Percentiles rank a stretch among this genome's conserved stretches.
Evolutionary conservation across 2,329 filamentous ascomycete genomes (phyloP).

Genomic region (Madurella fahalii): DNA sequence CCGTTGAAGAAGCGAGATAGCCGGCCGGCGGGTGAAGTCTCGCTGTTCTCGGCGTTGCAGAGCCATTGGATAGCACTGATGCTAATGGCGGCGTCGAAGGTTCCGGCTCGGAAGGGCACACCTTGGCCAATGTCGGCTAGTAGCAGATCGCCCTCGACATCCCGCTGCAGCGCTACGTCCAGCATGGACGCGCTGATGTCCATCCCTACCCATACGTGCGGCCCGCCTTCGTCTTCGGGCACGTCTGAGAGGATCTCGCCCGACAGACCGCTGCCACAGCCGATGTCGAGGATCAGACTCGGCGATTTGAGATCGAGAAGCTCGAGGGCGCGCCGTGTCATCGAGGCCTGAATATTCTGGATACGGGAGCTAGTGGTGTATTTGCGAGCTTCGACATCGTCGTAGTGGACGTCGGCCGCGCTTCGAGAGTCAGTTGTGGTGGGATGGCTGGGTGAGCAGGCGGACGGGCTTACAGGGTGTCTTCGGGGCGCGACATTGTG

Average conservation of each 20-base stretch:
- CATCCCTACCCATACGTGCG: conserved; percentile 96
- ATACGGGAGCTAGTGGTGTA: conserved; percentile 97
- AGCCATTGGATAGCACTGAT: conserved; percentile 98
- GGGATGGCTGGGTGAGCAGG: conserved; percentile 12
- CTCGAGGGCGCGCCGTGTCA: conserved; percentile 90
- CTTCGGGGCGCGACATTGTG: conserved; percentile 94
- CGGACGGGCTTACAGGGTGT: conserved; percentile 65
- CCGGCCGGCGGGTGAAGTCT: conserved; percentile 74
- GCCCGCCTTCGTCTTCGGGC: conserved; percentile 66
- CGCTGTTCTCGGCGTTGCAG: conserved; percentile 88
- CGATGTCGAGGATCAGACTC: conserved; percentile 91
- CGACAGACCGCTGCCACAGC: conserved; percentile 89
- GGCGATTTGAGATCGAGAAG: conserved; percentile 77
- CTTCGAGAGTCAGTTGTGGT: conserved; percentile 41
- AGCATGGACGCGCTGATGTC: conserved; percentile 95
- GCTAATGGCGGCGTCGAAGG: conserved; percentile 91
- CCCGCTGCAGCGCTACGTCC: conserved; percentile 85
- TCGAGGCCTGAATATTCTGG: conserved; percentile 87
- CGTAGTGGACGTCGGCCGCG: conserved; percentile 94
- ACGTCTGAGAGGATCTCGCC: conserved; percentile 87
- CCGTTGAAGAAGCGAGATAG: conserved; percentile 88
- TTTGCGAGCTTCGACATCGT: conserved; percentile 91
- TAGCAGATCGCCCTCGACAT: conserved; percentile 90
- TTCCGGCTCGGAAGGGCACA: conserved; percentile 84
- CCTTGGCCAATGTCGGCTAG: conserved; percentile 94